Evolutionary conservation across 192 early-diverging fungal species (phyloP).

Genomic region (Spizellomyces punctatus): DNA sequence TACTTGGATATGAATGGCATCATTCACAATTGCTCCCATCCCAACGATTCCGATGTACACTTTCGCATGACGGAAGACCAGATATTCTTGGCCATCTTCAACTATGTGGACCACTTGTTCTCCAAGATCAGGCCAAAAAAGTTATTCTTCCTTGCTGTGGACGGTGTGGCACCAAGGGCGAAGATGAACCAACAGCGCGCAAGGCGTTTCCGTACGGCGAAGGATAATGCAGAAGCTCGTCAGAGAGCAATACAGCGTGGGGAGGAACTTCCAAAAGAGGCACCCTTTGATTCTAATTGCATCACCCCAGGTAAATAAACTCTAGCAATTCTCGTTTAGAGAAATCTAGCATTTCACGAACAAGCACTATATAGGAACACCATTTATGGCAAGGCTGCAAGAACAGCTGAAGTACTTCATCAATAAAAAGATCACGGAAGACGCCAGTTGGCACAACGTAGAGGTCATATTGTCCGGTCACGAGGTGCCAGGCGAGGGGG

Average conservation of each 20-base stretch:
- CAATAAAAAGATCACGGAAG: slow-evolving; percentile 81
- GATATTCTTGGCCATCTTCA: slow-evolving; percentile 92
- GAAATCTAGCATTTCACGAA: background rate
- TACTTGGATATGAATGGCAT: slow-evolving; percentile 99
- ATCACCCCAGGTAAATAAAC: slow-evolving; percentile 55
- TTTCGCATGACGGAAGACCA: slow-evolving; percentile 91
- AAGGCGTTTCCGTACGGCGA: slow-evolving; percentile 57
- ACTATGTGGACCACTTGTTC: slow-evolving; percentile 95
- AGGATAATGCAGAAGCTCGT: slow-evolving; percentile 59
- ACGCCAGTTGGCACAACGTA: slow-evolving; percentile 81
- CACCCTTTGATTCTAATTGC: slow-evolving; percentile 61
- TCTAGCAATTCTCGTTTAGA: background rate
- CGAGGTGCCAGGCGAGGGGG: slow-evolving; percentile 96
- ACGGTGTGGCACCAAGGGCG: slow-evolving; percentile 67
- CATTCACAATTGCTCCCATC: slow-evolving; percentile 95
- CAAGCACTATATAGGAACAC: slow-evolving; percentile 65
- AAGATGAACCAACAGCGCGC: slow-evolving; percentile 70
- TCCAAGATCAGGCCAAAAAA: slow-evolving; percentile 90
- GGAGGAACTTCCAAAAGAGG: slow-evolving; percentile 63
- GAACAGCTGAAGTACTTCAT: slow-evolving; percentile 87
- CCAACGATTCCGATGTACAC: slow-evolving; percentile 85
- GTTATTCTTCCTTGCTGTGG: slow-evolving; percentile 93
- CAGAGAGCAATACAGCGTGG: slow-evolving; percentile 69
- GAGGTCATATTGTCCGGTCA: slow-evolving; percentile 93
- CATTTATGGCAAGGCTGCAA: slow-evolving; percentile 92